Base-by-base conservation (phyloP, 2,329 filamentous ascomycete genomes). In the Colletotrichum sp. region DNA sequence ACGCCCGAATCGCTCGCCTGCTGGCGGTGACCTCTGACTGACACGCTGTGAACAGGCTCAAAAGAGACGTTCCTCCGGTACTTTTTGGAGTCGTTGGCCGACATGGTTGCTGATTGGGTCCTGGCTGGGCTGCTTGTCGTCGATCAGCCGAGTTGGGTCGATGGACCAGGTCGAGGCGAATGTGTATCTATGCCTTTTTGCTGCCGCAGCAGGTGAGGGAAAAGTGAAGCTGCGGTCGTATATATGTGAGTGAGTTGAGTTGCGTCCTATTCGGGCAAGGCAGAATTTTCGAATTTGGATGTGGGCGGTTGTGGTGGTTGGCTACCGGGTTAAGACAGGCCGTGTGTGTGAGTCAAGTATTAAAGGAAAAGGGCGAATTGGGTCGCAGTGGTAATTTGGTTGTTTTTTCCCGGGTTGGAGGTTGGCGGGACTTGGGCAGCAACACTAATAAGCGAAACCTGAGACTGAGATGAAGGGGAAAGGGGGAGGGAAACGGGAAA, bases 1-100 rank as follows among this genome's bases (percentile, higher is more conserved):
- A 79, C 65, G 73, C 78, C 76, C 69, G 78, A 79, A 74, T 79
- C 78, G 68, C 75, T 78, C 39, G 77, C 67, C 73, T 79, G 76
- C 62, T 72, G 75, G 30, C 77, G 76, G 73, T 79, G 78, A 67
- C 76, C 36, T 59, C 71, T 77, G 63, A 74, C 52, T 68, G 57
- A 39, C 26, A 68, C 69, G 57, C 49, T 72, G 72, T 34, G 55
- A 49, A 36, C 44, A 36, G 76, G 65, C 67, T 76, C 68, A 34
- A 71, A 73, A 57, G 77, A 71, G 63, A 77, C 76, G 68, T 62
- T 70, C 24, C 36, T 52, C 16, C 77, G 55, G 55, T 64, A 57
- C 44, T 76, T 71, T 28, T 78, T 77, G 67, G 44, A 52, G 44
- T 67, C 76, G 65, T 76, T 76, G 55, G 70, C 77, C 6, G 77